phyloP scores from a whole-genome alignment of 352 stramenopile genomes.

The Thraustochytrium sp. region DNA sequence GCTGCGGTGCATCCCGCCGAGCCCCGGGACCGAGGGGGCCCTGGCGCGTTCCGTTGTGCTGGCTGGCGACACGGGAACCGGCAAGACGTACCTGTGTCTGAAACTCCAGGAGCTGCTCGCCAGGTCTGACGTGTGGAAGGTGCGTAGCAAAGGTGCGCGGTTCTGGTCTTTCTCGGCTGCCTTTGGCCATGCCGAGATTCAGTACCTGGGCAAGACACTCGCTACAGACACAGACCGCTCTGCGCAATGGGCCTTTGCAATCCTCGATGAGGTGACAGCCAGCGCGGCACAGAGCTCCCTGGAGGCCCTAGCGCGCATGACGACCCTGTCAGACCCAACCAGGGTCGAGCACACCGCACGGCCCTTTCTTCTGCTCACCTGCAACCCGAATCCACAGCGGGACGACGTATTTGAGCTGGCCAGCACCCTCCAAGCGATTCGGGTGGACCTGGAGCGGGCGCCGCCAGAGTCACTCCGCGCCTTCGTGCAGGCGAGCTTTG shows the following conservation, averaged over 20 bases:
- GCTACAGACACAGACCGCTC: too few species aligned
- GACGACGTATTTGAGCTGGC: constrained; percentile 20
- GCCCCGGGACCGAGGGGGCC: neutral
- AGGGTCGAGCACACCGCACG: neutral
- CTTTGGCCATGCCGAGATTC: neutral
- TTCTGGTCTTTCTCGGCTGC: constrained; percentile 26
- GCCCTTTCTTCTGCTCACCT: neutral
- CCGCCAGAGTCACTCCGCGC: neutral
- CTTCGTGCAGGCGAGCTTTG: constrained; percentile 30
- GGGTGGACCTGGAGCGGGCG: neutral
- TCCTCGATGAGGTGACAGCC: constrained; percentile 24
- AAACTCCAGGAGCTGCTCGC: constrained; percentile 31
- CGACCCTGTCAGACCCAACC: too few species aligned
- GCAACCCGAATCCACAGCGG: constrained; percentile 1
- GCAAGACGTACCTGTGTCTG: constrained; percentile 34
- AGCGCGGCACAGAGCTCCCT: neutral
- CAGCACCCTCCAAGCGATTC: neutral
- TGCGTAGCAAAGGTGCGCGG: neutral
- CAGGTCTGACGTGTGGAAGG: neutral
- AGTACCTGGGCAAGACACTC: neutral
- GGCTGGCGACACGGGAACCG: constrained; percentile 7
- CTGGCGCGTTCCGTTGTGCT: neutral
- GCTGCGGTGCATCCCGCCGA: neutral
- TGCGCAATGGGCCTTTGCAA: constrained; percentile 28
- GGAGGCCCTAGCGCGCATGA: constrained; percentile 11